Evolutionary conservation across 352 stramenopile species (phyloP).

Genomic region (Phytophthora megakarya): DNA sequence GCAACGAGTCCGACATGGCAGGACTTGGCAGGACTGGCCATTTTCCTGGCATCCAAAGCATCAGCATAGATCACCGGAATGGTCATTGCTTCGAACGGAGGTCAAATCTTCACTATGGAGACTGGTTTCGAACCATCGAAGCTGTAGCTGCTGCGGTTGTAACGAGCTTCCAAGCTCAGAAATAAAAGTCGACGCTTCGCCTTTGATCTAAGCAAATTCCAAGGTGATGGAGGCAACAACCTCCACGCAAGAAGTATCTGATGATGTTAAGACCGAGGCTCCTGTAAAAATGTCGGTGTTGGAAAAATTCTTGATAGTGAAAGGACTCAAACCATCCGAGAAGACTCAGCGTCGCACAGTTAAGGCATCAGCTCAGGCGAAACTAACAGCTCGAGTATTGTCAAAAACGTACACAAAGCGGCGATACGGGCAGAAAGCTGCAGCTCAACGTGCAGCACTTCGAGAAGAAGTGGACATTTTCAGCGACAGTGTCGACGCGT

Average conservation of each 20-base stretch:
- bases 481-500: constrained; percentile 51
- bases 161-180: not conserved
- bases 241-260: not conserved
- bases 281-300: constrained; percentile 20
- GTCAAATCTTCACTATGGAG: too few species aligned
- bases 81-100: too few species aligned
- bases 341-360: not conserved
- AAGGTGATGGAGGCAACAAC: not conserved
- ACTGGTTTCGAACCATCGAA: too few species aligned
- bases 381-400: constrained; percentile 14
- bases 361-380: constrained; percentile 1
- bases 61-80: too few species aligned
- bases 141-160: not conserved
- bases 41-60: too few species aligned
- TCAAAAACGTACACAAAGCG: constrained; percentile 56
- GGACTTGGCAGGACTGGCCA: too few species aligned
- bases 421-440: constrained; percentile 33
- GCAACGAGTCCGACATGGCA: too few species aligned
- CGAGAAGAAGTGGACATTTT: constrained; percentile 43
- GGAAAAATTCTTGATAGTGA: constrained; percentile 22
- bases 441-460: constrained; percentile 39
- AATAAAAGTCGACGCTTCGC: constrained; percentile 6
- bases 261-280: not conserved
- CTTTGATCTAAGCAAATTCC: not conserved
- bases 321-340: constrained; percentile 6